A percentile compares a stretch with the other conserved stretches of the same genome.
Evolutionary conservation across 2,329 filamentous ascomycete genomes (phyloP).

Genomic region (Diaporthe aspalathi): DNA sequence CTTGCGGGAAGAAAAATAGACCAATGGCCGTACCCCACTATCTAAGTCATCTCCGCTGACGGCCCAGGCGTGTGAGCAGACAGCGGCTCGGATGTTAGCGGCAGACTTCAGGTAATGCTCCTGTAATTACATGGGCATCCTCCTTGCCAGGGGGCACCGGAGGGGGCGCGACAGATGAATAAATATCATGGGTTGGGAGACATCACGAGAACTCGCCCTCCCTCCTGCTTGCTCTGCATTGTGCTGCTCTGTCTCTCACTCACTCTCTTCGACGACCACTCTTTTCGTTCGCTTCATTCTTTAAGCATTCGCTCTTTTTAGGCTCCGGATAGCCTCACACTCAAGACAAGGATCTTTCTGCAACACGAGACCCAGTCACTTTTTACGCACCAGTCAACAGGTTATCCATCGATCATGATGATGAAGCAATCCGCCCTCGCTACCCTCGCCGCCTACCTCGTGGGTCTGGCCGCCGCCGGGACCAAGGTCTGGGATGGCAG

Average conservation of each 20-base stretch:
- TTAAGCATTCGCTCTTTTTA: conserved; percentile 37
- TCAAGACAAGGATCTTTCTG: conserved; percentile 35
- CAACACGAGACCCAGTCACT: conserved; percentile 14
- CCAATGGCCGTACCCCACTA: conserved; percentile 29
- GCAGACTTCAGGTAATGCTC: conserved; percentile 33
- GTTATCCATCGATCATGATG: conserved; percentile 30
- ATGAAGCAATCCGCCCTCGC: conserved; percentile 38
- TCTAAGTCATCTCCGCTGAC: conserved; percentile 3
- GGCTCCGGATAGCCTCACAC: conserved; percentile 39
- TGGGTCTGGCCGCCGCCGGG: conserved; percentile 50
- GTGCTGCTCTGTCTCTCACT: conserved; percentile 30
- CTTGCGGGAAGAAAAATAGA: conserved; percentile 27
- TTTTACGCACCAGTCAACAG: conserved; percentile 2
- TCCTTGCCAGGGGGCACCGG: conserved; percentile 16
- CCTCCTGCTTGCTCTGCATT: background rate
- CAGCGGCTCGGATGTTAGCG: conserved; percentile 6
- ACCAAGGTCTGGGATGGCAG: conserved; percentile 70
- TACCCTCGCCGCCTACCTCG: conserved; percentile 39
- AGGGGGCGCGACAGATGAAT: conserved; percentile 22
- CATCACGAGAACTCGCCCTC: background rate
- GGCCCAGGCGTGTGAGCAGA: background rate
- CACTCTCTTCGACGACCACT: conserved; percentile 32
- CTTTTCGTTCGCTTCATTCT: conserved; percentile 37
- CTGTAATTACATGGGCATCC: conserved; percentile 35
- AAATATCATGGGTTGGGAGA: conserved; percentile 28